Evolutionary conservation across 2,329 filamentous ascomycete genomes (phyloP).

Genomic region (Helminthosporium solani): DNA sequence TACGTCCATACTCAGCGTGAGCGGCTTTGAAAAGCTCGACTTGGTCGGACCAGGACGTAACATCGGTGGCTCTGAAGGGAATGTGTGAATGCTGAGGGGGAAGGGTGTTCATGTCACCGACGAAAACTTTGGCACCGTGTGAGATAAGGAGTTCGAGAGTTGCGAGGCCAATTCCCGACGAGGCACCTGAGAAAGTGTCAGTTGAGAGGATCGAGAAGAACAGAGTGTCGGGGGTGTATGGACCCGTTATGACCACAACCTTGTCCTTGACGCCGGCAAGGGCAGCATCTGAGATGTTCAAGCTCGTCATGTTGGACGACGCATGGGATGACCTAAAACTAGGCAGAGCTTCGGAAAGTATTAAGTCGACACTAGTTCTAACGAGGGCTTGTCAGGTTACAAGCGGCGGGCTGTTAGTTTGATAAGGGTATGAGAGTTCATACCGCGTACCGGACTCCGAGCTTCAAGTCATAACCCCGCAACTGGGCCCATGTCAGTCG

Average conservation of each 20-base stretch:
- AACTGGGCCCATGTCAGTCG: no score
- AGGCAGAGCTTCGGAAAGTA: no score
- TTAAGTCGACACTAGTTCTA: no score
- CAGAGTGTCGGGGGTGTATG: not conserved
- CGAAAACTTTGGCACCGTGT: constrained; percentile 57
- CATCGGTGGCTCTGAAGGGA: constrained; percentile 30
- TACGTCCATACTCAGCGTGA: constrained; percentile 43
- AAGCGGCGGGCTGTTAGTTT: no score
- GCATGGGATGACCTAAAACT: no score
- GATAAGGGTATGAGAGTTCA: no score
- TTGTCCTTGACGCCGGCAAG: constrained; percentile 50
- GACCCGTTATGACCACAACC: constrained; percentile 57
- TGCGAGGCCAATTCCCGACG: constrained; percentile 62
- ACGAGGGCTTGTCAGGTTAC: no score
- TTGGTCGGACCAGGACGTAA: constrained; percentile 52
- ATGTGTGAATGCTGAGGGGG: constrained; percentile 27
- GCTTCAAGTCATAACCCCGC: no score
- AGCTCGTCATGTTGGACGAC: constrained; percentile 33
- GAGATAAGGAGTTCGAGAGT: constrained; percentile 55
- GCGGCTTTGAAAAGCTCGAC: constrained; percentile 54
- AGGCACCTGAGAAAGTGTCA: constrained; percentile 48
- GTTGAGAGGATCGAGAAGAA: not conserved
- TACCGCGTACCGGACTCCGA: no score
- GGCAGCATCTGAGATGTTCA: constrained; percentile 49
- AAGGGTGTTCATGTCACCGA: constrained; percentile 54